A percentile compares a stretch with the other conserved stretches of the same genome.
These are phyloP conservation scores for Metschnikowia baotianmanensis DNA, from an alignment of 805 yeast species.

Conservation along the genomic window DNA sequence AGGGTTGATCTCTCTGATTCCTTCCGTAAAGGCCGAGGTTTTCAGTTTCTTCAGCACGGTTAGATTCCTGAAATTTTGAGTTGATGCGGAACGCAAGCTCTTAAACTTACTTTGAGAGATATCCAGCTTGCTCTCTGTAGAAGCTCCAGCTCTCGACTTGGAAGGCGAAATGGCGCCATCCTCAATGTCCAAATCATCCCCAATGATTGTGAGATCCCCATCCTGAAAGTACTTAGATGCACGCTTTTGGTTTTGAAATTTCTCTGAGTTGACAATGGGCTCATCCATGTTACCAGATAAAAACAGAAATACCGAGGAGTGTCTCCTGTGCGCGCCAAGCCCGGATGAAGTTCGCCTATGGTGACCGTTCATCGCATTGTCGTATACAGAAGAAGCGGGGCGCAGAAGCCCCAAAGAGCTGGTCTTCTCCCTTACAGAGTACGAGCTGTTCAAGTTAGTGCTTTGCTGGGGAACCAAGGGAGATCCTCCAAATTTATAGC, in stretches of 20 bases:
- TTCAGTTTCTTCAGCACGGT: constrained; percentile 54
- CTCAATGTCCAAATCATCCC: constrained; percentile 31
- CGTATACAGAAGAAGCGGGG: constrained; percentile 53
- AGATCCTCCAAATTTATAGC: constrained; percentile 34
- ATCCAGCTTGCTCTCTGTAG: constrained; percentile 4
- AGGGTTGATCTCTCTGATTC: constrained; percentile 73
- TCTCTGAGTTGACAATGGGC: constrained; percentile 5
- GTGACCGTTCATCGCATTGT: constrained; percentile 32
- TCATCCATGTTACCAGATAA: constrained; percentile 34
- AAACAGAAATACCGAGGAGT: constrained; percentile 58
- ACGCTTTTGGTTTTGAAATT: constrained; percentile 13
- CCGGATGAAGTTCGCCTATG: constrained; percentile 32
- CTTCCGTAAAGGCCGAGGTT: constrained; percentile 84
- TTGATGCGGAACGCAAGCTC: constrained; percentile 51
- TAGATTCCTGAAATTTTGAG: constrained; percentile 47
- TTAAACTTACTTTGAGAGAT: constrained; percentile 37
- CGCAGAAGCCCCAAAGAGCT: constrained; percentile 24
- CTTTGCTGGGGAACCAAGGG: constrained; percentile 7
- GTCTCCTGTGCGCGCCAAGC: constrained; percentile 49
- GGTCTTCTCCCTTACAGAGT: constrained; percentile 24
- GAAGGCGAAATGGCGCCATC: constrained; percentile 35
- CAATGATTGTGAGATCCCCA: constrained; percentile 13
- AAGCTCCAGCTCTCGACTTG: constrained; percentile 29
- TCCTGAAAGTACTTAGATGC: constrained; percentile 11
- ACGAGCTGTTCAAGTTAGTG: constrained; percentile 12